Conservation (phyloP, 345 rosid species). For the Eucalyptus victrix region DNA sequence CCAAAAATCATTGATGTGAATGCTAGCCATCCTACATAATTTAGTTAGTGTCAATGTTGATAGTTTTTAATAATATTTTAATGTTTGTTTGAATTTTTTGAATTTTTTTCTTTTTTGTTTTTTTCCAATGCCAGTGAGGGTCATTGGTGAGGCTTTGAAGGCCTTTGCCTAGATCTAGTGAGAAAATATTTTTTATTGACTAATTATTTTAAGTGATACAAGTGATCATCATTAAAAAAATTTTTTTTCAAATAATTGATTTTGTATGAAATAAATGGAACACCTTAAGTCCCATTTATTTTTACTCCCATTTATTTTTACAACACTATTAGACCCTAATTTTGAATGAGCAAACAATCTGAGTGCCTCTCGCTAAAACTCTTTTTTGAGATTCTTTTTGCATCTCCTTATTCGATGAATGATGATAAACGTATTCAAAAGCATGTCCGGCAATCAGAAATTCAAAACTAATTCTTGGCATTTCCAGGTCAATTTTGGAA, state of each 20-base stretch:
- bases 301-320: not conserved
- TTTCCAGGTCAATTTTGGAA: not conserved
- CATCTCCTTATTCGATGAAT: not conserved
- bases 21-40: fast-evolving
- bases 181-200: not conserved
- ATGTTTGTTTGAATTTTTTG: too few species aligned
- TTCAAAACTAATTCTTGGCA: not conserved
- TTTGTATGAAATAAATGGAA: not conserved
- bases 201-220: not conserved
- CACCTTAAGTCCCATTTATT: not conserved
- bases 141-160: too few species aligned
- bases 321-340: not conserved
- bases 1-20: fast-evolving
- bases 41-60: fast-evolving
- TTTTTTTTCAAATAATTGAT: not conserved
- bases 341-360: not conserved
- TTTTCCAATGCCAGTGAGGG: fast-evolving
- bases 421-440: not conserved
- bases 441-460: not conserved
- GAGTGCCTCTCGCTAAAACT: not conserved
- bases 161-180: too few species aligned
- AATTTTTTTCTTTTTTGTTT: fast-evolving
- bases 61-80: too few species aligned
- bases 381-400: not conserved
- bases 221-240: not conserved